Percentiles rank a stretch among this genome's conserved stretches.
phyloP scores from a whole-genome alignment of 345 rosid species.

The Boechera divaricarpa region DNA sequence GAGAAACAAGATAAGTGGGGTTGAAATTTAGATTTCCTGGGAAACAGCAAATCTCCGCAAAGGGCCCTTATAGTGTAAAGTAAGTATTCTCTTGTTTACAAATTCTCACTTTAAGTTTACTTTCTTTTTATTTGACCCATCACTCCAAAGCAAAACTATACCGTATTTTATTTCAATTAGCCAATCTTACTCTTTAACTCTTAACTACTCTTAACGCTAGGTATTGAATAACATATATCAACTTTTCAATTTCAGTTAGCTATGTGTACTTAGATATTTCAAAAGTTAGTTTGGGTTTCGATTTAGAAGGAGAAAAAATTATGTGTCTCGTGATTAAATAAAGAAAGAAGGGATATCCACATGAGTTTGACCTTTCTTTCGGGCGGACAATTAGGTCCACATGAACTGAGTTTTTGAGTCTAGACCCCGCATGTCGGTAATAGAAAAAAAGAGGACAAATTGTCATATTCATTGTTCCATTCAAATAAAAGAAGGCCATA shows the following conservation, averaged over 20 bases:
- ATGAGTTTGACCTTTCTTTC: background rate
- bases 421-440: background rate
- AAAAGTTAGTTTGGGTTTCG: background rate
- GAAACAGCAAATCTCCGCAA: constrained; percentile 1
- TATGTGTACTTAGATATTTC: background rate
- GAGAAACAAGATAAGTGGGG: constrained; percentile 31
- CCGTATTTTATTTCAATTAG: background rate
- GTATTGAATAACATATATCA: background rate
- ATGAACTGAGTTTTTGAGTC: background rate
- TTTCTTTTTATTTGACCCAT: background rate
- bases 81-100: background rate
- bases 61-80: background rate
- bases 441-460: background rate
- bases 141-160: background rate
- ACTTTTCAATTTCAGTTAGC: background rate
- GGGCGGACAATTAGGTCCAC: constrained; percentile 24
- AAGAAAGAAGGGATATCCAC: constrained; percentile 9
- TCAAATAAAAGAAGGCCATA: background rate
- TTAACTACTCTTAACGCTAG: background rate
- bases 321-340: background rate
- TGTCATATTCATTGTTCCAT: constrained; percentile 11
- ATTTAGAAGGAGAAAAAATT: background rate
- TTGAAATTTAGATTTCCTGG: background rate
- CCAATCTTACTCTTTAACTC: background rate
- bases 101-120: background rate